Conservation (phyloP, 1,284 basidiomycete species). For the Fomitopsis palustris region DNA sequence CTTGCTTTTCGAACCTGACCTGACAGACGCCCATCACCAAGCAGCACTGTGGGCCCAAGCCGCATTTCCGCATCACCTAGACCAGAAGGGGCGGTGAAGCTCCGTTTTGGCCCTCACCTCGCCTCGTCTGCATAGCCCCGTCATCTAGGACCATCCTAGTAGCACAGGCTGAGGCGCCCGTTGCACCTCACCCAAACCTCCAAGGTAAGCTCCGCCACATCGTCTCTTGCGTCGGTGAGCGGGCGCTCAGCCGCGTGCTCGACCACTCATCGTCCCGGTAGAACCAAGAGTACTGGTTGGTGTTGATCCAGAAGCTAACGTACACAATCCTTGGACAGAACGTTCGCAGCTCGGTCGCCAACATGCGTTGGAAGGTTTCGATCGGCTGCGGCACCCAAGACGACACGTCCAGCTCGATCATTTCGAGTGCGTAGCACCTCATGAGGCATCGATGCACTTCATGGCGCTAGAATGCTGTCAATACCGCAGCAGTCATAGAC, state of each 20-base stretch:
- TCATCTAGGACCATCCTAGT: neutral
- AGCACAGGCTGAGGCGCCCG: neutral
- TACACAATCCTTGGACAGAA: slow-evolving; percentile 25
- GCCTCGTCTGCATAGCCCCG: neutral
- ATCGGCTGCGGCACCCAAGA: slow-evolving; percentile 24
- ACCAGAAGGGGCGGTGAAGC: slow-evolving; percentile 7
- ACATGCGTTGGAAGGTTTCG: slow-evolving; percentile 21
- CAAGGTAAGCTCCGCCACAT: slow-evolving; percentile 18
- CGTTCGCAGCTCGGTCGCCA: slow-evolving; percentile 27
- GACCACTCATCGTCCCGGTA: slow-evolving; percentile 23
- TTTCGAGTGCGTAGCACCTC: slow-evolving; percentile 21
- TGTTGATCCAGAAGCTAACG: slow-evolving; percentile 26
- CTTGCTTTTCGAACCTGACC: neutral
- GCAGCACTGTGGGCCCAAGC: slow-evolving; percentile 1
- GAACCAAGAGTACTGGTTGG: slow-evolving; percentile 23
- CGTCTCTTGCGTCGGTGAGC: slow-evolving; percentile 11
- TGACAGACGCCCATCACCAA: neutral
- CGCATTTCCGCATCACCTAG: neutral
- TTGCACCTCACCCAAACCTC: neutral
- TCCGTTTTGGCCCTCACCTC: slow-evolving; percentile 4
- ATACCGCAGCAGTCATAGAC: neutral
- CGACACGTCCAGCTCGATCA: slow-evolving; percentile 28
- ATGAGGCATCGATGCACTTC: slow-evolving; percentile 25
- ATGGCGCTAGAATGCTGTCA: slow-evolving; percentile 18
- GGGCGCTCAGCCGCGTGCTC: slow-evolving; percentile 10